Evolutionary conservation across 192 early-diverging fungal genomes (phyloP).

Genomic region (Podila minutissima): DNA sequence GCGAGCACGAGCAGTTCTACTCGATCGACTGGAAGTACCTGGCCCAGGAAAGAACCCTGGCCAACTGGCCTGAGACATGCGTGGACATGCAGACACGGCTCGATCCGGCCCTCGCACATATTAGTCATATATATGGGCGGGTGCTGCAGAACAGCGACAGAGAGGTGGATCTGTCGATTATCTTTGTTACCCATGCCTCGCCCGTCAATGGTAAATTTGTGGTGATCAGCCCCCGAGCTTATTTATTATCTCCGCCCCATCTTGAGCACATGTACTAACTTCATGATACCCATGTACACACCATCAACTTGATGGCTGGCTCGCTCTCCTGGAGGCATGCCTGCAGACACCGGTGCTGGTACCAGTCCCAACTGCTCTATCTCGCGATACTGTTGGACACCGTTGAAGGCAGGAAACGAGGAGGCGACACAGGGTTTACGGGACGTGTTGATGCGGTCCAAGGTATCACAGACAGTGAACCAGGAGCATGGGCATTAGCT

Average conservation of each 20-base stretch:
- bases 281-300: background rate
- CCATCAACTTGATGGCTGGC: too few relatives aligned
- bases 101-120: constrained; percentile 14
- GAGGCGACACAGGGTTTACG: background rate
- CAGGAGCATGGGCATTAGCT: constrained; percentile 30
- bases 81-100: constrained; percentile 35
- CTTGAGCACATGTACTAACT: background rate
- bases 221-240: too few relatives aligned
- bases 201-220: constrained; percentile 34
- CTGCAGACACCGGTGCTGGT: constrained; percentile 35
- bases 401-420: background rate
- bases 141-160: background rate
- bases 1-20: constrained; percentile 39
- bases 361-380: constrained; percentile 45
- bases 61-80: constrained; percentile 30
- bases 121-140: constrained; percentile 2
- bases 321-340: constrained; percentile 39
- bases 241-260: background rate
- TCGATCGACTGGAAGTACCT: constrained; percentile 44
- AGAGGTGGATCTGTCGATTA: constrained; percentile 30
- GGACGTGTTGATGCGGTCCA: constrained; percentile 21
- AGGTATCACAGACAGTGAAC: background rate
- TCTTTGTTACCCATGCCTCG: constrained; percentile 47
- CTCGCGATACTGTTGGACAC: constrained; percentile 41
- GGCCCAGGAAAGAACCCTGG: constrained; percentile 13